phyloP scores from a whole-genome alignment of 1,284 basidiomycete species.

The Pseudomicrostroma phylloplanum region DNA sequence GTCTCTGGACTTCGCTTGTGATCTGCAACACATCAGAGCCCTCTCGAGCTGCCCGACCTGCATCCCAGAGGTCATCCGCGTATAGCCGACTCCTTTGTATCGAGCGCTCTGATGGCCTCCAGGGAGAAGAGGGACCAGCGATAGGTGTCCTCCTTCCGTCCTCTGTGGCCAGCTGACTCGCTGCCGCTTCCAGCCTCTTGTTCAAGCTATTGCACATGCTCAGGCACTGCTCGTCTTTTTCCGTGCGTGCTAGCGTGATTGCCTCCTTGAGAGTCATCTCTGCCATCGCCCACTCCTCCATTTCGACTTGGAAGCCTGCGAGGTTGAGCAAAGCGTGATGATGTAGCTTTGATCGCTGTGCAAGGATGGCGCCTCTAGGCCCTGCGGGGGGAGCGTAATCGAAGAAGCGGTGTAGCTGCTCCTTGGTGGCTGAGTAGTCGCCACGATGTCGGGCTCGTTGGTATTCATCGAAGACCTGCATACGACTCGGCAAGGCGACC shows the following conservation, averaged over 20 bases:
- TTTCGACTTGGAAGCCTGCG: constrained; percentile 3
- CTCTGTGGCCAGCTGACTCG: neutral
- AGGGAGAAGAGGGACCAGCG: neutral
- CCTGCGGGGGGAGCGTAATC: neutral
- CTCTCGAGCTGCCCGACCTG: neutral
- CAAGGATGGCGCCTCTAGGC: neutral
- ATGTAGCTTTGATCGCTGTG: neutral
- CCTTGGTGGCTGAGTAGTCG: neutral
- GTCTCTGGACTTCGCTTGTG: neutral
- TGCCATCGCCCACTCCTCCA: neutral
- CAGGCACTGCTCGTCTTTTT: neutral
- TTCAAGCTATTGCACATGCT: neutral
- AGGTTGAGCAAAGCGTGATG: constrained; percentile 4
- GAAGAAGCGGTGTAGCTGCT: constrained; percentile 3
- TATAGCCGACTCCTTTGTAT: neutral
- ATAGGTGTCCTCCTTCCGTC: neutral
- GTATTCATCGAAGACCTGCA: constrained; percentile 1
- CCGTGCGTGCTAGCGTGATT: neutral
- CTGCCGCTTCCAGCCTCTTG: neutral
- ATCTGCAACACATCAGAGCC: neutral
- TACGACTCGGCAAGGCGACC: neutral
- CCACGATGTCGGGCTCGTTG: neutral
- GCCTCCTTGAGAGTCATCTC: neutral
- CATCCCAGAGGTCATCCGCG: neutral
- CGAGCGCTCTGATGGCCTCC: neutral